These are phyloP conservation scores for Solanum chmielewskii DNA, from an alignment of 257 asterid genomes.

Conservation along the genomic window DNA sequence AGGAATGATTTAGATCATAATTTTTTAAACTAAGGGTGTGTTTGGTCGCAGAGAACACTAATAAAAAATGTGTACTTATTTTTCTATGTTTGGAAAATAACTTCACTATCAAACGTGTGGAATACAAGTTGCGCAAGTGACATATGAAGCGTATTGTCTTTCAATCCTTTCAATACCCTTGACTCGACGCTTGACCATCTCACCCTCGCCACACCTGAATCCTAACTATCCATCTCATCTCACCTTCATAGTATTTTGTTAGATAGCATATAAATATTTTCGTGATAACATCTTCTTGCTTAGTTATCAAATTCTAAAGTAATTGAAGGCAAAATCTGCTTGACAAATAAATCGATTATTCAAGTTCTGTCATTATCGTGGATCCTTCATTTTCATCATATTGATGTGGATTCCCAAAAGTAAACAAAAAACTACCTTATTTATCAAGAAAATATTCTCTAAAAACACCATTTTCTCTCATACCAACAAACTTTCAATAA, in stretches of 20 bases:
- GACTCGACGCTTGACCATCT: background rate
- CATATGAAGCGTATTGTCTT: too few relatives aligned
- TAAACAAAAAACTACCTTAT: too few relatives aligned
- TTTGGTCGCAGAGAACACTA: background rate
- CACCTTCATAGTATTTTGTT: background rate
- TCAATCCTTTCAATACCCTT: rapidly evolving
- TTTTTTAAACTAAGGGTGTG: too few relatives aligned
- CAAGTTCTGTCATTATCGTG: background rate
- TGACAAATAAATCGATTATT: background rate
- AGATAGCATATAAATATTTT: background rate
- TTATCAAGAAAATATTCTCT: too few relatives aligned
- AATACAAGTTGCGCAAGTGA: background rate
- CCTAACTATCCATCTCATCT: background rate
- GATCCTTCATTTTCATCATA: too few relatives aligned
- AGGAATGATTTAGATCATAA: rapidly evolving
- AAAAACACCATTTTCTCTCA: rapidly evolving
- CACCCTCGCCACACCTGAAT: background rate
- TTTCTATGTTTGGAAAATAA: background rate
- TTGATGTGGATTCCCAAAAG: rapidly evolving
- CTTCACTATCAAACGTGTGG: rapidly evolving
- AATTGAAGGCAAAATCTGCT: background rate
- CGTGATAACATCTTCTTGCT: background rate
- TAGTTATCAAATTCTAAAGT: rapidly evolving
- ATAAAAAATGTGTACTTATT: background rate
- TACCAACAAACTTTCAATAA: rapidly evolving